phyloP scores from a whole-genome alignment of 495 filamentous ascomycete species.

The Penicillium canescens region DNA sequence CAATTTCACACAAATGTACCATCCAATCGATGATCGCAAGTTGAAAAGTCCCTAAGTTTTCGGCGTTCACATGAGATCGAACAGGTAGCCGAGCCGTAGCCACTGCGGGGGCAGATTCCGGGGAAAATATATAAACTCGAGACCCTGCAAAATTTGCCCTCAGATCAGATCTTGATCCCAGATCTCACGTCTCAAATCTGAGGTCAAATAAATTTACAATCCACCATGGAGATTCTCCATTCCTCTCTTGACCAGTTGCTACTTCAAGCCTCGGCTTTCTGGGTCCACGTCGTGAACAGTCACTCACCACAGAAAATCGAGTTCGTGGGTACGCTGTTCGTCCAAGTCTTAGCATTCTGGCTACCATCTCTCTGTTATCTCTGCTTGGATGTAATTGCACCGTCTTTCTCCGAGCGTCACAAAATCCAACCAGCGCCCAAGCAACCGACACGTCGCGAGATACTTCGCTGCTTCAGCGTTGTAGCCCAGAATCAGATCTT shows the following conservation, averaged over 20 bases:
- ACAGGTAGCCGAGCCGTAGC: conserved; percentile 13
- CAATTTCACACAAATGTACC: no score
- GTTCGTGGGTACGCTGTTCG: conserved; percentile 43
- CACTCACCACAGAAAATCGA: conserved; percentile 38
- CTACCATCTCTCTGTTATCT: conserved; percentile 45
- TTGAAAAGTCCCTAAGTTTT: background rate
- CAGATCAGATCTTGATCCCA: background rate
- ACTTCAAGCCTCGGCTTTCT: conserved; percentile 12
- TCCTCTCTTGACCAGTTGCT: background rate
- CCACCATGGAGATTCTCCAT: conserved; percentile 1
- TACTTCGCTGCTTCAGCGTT: conserved; percentile 43
- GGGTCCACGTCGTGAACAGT: conserved; percentile 23
- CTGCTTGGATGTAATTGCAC: conserved; percentile 40
- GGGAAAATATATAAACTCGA: conserved; percentile 9
- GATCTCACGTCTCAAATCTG: background rate
- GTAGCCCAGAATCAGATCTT: conserved; percentile 50
- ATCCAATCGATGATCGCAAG: background rate
- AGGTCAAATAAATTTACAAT: background rate
- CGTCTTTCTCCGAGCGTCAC: conserved; percentile 50
- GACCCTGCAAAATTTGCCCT: background rate
- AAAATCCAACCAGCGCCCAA: conserved; percentile 56
- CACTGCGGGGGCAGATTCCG: conserved; percentile 12
- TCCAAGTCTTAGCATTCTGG: conserved; percentile 54
- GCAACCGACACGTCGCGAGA: conserved; percentile 47
- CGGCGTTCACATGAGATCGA: conserved; percentile 17